Base-by-base conservation (phyloP, 2,329 filamentous ascomycete genomes). In the Capronia coronata region DNA sequence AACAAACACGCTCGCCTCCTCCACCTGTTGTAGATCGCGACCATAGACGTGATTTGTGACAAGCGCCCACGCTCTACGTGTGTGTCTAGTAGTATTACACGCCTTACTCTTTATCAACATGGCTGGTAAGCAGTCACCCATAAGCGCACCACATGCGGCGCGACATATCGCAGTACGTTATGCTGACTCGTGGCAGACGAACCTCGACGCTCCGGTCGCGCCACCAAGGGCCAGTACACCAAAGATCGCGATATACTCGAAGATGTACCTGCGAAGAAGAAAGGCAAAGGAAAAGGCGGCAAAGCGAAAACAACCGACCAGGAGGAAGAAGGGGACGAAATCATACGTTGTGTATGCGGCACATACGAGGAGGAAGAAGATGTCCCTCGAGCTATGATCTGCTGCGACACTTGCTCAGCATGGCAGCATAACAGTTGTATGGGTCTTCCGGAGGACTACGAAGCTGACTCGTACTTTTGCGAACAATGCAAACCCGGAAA, bases 391-490 rank as follows among this genome's bases (percentile, higher is more conserved):
- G 83, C 89, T 45, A 97, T 94, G 89, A 95, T 98, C 62, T 88
- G 86, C 54, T 98, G 93, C 72, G 93, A 98, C 68, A 80, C 79
- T 40, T 98, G 93, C 68, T 82, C 81, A 42, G 91, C 85, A 35
- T 98, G 93, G 93, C 93, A 98, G 69, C 93, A 98, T 69, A 96
- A 96, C 63, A 84, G 94, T 56, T 98, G 93, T 66, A 87, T 98
- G 75, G 88, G 87, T 46, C 80, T 96, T 62, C 81, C 84, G 40
- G 88, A 86, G 60, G 80, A 83, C 25, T 86, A 77, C 49, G 71
- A 90, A 51, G 84, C 86, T 23, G 86, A 86, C 53, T 77, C 86
- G 67, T 98, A 98, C 71, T 94, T 85, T 69, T 98, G 93, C 70
- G 93, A 98, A 68, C 74, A 84, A 68, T 97, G 93, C 72, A 78